Evolutionary conservation across 2,329 filamentous ascomycete genomes (phyloP).

Genomic region (Escovopsis sp.): DNA sequence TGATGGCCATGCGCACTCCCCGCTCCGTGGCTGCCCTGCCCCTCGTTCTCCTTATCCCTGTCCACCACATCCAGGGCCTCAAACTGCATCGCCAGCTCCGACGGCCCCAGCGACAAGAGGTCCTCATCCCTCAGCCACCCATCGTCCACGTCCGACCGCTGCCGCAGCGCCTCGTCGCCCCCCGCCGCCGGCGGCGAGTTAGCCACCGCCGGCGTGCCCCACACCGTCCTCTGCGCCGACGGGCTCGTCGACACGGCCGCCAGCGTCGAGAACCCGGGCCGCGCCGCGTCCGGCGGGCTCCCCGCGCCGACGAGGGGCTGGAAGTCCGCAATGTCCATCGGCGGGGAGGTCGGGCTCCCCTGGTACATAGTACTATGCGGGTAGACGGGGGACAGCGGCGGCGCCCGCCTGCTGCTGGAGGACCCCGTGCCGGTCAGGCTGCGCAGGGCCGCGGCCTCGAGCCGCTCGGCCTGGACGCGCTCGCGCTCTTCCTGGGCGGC

Average conservation of each 20-base stretch:
- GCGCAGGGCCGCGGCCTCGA: conserved; percentile 57
- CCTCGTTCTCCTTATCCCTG: conserved; percentile 6
- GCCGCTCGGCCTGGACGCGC: conserved; percentile 63
- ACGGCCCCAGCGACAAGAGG: conserved; percentile 38
- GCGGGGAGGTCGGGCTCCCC: conserved; percentile 2
- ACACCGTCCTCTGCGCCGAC: conserved; percentile 63
- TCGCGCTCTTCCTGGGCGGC: conserved; percentile 77
- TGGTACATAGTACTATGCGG: conserved; percentile 18
- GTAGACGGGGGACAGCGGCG: conserved; percentile 23
- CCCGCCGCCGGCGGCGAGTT: conserved; percentile 40
- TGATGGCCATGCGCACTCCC: not conserved
- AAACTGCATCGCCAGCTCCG: conserved; percentile 46
- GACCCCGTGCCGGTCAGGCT: conserved; percentile 29
- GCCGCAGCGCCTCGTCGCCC: conserved; percentile 3
- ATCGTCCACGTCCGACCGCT: conserved; percentile 39
- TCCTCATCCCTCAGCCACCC: conserved; percentile 79
- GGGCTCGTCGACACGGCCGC: conserved; percentile 74
- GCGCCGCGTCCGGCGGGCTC: conserved; percentile 15
- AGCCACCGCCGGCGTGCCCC: conserved; percentile 68
- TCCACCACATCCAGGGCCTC: conserved; percentile 35
- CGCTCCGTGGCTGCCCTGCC: conserved; percentile 4
- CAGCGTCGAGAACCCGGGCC: conserved; percentile 50
- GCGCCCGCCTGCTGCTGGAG: conserved; percentile 16
- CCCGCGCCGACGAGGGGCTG: conserved; percentile 41
- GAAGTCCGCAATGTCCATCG: conserved; percentile 47